Conservation (phyloP, 345 rosid genomes). For the Eutrema japonicum region DNA sequence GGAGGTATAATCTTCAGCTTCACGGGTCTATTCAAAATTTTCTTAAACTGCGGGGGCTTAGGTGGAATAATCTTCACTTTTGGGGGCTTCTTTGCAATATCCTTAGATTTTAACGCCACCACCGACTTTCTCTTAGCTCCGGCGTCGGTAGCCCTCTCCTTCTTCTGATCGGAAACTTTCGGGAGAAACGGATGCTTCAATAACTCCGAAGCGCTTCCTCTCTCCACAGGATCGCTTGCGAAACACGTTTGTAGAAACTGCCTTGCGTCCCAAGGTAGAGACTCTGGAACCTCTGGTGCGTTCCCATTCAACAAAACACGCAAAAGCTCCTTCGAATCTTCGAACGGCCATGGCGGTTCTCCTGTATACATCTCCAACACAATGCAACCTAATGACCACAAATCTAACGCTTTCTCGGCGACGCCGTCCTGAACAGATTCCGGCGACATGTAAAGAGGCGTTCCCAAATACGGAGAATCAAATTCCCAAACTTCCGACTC, state of each 20-base stretch:
- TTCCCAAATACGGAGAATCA: constrained; percentile 1
- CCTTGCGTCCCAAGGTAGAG: constrained; percentile 16
- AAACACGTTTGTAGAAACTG: no score
- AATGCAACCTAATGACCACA: constrained; percentile 37
- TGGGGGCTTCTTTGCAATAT: not conserved
- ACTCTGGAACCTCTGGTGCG: constrained; percentile 9
- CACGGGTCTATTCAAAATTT: not conserved
- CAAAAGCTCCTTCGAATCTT: not conserved
- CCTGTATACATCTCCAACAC: constrained; percentile 30
- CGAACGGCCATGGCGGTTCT: constrained; percentile 22
- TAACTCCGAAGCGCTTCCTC: constrained; percentile 24
- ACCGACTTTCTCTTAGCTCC: not conserved
- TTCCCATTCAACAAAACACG: constrained; percentile 4
- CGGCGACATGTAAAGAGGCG: constrained; percentile 20
- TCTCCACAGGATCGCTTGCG: no score
- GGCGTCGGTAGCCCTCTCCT: not conserved
- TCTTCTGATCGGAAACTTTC: not conserved
- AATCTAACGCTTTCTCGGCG: constrained; percentile 19
- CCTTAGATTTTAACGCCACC: not conserved
- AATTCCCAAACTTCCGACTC: not conserved
- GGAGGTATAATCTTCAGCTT: constrained; percentile 30
- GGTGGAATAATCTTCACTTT: constrained; percentile 15
- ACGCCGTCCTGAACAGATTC: constrained; percentile 17
- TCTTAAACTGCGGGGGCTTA: not conserved
- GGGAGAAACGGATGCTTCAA: constrained; percentile 16